Percentiles rank a stretch among this genome's conserved stretches.
phyloP scores from a whole-genome alignment of 257 asterid genomes.

The Rehmannia glutinosa region DNA sequence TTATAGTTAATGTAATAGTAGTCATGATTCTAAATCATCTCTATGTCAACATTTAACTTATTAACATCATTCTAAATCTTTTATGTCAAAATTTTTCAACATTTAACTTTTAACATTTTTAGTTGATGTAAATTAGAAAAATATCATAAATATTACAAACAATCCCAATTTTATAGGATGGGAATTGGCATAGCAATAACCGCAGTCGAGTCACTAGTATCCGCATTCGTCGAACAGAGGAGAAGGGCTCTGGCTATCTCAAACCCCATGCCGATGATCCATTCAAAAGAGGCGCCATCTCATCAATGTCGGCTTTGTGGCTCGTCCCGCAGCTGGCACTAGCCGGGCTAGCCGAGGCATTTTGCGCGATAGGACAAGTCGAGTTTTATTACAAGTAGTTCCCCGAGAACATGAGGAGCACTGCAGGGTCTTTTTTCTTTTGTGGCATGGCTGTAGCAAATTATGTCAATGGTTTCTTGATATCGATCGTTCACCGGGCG shows the following conservation, averaged over 20 bases:
- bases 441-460: constrained; percentile 58
- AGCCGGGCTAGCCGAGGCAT: constrained; percentile 80
- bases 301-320: constrained; percentile 78
- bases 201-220: constrained; percentile 36
- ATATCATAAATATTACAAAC: no score
- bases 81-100: no score
- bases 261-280: constrained; percentile 25
- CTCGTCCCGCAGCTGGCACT: constrained; percentile 70
- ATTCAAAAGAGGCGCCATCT: constrained; percentile 39
- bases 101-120: no score
- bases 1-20: no score
- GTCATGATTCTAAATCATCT: no score
- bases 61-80: no score
- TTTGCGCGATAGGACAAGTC: constrained; percentile 64
- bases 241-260: constrained; percentile 37
- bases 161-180: no score
- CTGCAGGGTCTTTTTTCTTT: constrained; percentile 72
- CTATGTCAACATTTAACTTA: no score
- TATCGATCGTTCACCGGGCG: constrained; percentile 45
- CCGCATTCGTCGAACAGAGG: constrained; percentile 51
- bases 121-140: no score
- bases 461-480: constrained; percentile 51
- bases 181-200: constrained; percentile 60
- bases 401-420: constrained; percentile 93
- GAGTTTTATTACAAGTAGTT: constrained; percentile 84